Evolutionary conservation across 768 basidiomycete species (phyloP).

Genomic region (Termitomyces sp.): DNA sequence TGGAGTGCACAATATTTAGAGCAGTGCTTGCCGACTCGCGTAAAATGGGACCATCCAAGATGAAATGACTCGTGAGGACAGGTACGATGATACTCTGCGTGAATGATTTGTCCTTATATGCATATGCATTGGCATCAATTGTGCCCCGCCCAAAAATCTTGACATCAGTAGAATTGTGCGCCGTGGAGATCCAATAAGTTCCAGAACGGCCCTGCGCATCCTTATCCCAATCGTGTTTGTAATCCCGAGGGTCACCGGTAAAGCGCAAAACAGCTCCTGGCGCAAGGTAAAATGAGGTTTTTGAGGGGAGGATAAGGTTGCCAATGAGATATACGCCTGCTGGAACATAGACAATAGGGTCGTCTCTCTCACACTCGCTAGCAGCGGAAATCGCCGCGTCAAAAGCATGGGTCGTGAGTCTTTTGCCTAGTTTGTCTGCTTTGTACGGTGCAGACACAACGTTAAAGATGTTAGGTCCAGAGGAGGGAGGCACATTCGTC

Average conservation of each 20-base stretch:
- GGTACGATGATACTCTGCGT: constrained; percentile 10
- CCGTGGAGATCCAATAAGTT: constrained; percentile 14
- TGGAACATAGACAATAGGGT: constrained; percentile 13
- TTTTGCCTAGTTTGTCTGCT: constrained; percentile 8
- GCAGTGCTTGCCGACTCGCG: constrained; percentile 12
- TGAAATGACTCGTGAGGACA: constrained; percentile 11
- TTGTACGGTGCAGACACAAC: constrained; percentile 10
- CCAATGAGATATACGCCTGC: constrained; percentile 12
- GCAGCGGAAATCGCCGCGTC: constrained; percentile 10
- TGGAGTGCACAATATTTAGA: constrained; percentile 12
- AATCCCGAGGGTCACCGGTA: constrained; percentile 9
- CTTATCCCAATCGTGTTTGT: constrained; percentile 10
- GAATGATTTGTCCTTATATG: constrained; percentile 6
- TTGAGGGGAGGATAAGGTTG: constrained; percentile 15
- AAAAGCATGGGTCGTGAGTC: constrained; percentile 9
- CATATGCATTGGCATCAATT: constrained; percentile 12
- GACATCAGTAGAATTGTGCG: constrained; percentile 12
- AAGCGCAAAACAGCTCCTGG: constrained; percentile 14
- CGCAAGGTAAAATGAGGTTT: constrained; percentile 14
- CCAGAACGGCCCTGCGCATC: constrained; percentile 9
- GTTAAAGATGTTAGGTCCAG: constrained; percentile 13
- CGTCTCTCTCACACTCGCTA: not conserved
- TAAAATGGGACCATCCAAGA: constrained; percentile 12
- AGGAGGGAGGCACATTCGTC: not conserved
- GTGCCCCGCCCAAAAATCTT: constrained; percentile 14